A percentile compares a stretch with the other conserved stretches of the same genome.
These are phyloP conservation scores for Colletotrichum sp. DNA, from an alignment of 2,329 filamentous ascomycete genomes.

Conservation along the genomic window DNA sequence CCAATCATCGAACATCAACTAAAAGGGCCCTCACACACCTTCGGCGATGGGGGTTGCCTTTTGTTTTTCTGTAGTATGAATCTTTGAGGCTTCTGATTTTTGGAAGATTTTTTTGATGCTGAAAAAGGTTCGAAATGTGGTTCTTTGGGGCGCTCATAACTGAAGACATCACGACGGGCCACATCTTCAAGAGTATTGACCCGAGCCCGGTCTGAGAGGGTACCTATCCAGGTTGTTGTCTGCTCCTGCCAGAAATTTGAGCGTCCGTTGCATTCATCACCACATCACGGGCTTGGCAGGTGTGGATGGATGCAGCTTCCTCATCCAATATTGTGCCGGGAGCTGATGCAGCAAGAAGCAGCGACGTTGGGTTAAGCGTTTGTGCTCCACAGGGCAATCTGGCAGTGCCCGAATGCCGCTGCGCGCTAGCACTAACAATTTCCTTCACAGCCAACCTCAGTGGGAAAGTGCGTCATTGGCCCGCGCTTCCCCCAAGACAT, in stretches of 20 bases:
- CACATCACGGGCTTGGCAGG: neutral
- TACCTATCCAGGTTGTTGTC: neutral
- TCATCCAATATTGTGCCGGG: neutral
- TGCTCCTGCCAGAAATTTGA: neutral
- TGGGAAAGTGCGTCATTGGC: constrained; percentile 9
- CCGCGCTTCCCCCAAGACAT: neutral
- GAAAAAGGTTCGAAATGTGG: neutral
- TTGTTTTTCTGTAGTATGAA: neutral
- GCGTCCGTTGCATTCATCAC: neutral
- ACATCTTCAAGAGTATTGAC: neutral
- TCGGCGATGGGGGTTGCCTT: neutral
- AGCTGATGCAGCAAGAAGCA: neutral
- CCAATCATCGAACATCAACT: neutral
- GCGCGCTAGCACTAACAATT: constrained; percentile 13
- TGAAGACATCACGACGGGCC: neutral
- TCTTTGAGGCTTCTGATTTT: neutral
- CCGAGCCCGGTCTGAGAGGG: neutral
- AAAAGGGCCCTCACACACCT: neutral
- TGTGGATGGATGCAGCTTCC: neutral
- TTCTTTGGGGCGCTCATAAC: neutral
- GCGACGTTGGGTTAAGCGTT: neutral
- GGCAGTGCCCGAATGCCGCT: neutral
- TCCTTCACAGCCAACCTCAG: neutral
- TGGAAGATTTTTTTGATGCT: neutral
- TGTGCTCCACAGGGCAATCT: neutral